Base-by-base conservation (phyloP, 768 basidiomycete genomes). In the Epithele typhae region DNA sequence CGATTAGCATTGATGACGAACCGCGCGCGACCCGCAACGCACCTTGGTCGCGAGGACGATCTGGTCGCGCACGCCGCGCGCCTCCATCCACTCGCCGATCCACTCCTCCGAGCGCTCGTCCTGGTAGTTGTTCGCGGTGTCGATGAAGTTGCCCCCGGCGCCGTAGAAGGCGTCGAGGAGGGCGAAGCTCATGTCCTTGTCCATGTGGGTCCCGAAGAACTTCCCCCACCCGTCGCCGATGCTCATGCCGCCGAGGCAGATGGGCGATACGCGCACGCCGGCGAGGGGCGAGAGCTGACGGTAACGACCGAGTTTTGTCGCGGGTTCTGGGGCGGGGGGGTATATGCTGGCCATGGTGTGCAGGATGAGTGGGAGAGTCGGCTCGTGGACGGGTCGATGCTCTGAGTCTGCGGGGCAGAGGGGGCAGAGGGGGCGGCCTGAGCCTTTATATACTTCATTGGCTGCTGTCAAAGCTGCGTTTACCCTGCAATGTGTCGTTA, bases 81-180 rank as follows among this genome's bases (percentile, higher is more conserved):
- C 38, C 48, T 71, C 67, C 57, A 71, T 71, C 76, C 76, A 78
- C 52, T 77, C 76, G 18, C 75, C 75, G 21, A 77, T 64, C 57
- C 73, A 72, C 40, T 53, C 51, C 57, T 86, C 81, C 3, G 77
- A 79, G 17, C 70, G 56, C 49, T 75, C 79, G 46, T 79, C 71
- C 52, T 82, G 78, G 45, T 77, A 77, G 53, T 56, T 61, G 45
- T 72, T 77, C 12, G 75, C 68, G 2, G 75, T 75, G 24, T 76
- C 72, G 55, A 77, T 71, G 46, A 69, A 70, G 61, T 76, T 74
- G 2, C 77, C 77, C 11, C 78, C 77, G 0, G 64, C 65, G 10
- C 71, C 64, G 39, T 64, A 68, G 56, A 55, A 75, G 7, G 71
- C 68, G 34, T 79, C 74, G 17, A 79, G 66, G 7, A 78, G 61